These are phyloP conservation scores for Cyclotella atomus DNA, from an alignment of 108 stramenopile genomes.

Conservation along the genomic window DNA sequence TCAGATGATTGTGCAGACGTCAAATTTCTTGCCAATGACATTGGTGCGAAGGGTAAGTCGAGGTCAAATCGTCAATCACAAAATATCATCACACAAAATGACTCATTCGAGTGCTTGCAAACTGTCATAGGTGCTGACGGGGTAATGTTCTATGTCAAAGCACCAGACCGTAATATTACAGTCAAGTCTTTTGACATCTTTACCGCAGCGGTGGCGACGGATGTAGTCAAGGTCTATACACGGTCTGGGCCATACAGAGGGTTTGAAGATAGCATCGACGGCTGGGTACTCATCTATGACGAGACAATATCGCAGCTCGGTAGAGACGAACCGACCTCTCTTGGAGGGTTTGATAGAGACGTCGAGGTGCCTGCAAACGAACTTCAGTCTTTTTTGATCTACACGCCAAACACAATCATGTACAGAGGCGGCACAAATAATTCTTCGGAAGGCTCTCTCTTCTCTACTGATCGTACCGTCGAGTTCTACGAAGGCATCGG, in stretches of 20 bases:
- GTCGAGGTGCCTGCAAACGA: neutral
- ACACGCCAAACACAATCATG: conserved; percentile 1
- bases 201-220: neutral
- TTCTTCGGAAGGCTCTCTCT: conserved; percentile 4
- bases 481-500: conserved; percentile 17
- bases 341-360: conserved; percentile 1
- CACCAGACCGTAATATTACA: neutral
- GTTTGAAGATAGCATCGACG: neutral
- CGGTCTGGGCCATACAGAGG: neutral
- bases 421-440: neutral
- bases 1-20: conserved; percentile 2
- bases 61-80: no score
- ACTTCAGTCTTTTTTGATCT: conserved; percentile 11
- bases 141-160: conserved; percentile 10
- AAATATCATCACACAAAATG: neutral
- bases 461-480: neutral
- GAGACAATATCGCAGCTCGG: neutral
- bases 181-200: conserved; percentile 12
- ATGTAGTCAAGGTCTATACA: conserved; percentile 13
- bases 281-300: conserved; percentile 11
- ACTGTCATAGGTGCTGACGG: conserved; percentile 3
- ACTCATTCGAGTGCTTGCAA: neutral
- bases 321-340: neutral
- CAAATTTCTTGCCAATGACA: neutral
- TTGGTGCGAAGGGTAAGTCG: neutral